Evolutionary conservation across 2,329 filamentous ascomycete species (phyloP).

Genomic region (Alternaria panax): DNA sequence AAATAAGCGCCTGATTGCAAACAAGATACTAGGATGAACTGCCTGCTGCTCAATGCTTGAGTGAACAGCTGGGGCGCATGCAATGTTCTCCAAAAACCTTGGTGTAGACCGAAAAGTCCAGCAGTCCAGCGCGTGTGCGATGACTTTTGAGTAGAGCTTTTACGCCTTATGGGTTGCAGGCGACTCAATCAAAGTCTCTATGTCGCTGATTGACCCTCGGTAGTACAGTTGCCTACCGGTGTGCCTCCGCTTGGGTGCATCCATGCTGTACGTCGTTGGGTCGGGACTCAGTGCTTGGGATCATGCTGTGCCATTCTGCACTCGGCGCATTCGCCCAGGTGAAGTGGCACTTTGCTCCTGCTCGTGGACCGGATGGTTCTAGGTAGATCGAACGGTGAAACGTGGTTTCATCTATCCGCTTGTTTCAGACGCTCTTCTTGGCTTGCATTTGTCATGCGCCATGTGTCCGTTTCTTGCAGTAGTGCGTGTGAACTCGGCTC

Average conservation of each 20-base stretch:
- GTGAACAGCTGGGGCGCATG: conserved; percentile 7
- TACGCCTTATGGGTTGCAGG: too few relatives aligned
- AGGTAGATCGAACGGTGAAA: background rate
- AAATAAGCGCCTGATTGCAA: background rate
- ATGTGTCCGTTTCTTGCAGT: conserved; percentile 87
- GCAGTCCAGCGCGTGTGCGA: background rate
- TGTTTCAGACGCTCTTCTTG: conserved; percentile 60
- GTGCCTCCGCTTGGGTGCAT: background rate
- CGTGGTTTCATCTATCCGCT: conserved; percentile 25
- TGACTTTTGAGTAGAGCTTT: background rate
- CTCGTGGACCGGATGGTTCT: background rate
- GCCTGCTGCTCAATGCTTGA: conserved; percentile 12
- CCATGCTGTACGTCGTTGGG: background rate
- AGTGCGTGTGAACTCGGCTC: conserved; percentile 91
- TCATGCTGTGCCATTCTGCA: background rate
- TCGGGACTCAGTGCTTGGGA: background rate
- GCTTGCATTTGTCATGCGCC: conserved; percentile 91
- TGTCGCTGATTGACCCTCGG: background rate
- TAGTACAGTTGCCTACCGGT: background rate
- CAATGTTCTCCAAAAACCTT: background rate
- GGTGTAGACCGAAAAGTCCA: background rate
- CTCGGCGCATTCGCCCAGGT: background rate
- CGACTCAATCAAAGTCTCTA: background rate
- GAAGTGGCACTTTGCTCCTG: background rate
- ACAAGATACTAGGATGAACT: conserved; percentile 3